Percentiles rank a stretch among this genome's conserved stretches.
Conservation (phyloP, 1,139 yeast species). For the Suhomyces choctaworum region DNA sequence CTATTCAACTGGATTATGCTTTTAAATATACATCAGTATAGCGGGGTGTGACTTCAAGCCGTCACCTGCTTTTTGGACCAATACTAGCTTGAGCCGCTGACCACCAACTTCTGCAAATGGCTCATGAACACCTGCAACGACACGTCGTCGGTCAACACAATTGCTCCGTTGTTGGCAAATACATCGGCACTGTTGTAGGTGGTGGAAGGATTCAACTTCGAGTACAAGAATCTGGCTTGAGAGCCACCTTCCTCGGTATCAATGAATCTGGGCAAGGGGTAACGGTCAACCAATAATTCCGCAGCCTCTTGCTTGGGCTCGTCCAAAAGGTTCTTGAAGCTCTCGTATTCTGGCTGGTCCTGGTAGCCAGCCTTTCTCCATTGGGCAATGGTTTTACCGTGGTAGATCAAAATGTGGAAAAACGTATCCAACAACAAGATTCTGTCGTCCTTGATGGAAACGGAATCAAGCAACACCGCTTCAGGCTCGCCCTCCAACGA, state of each 20-base stretch:
- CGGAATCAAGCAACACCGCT: conserved; percentile 93
- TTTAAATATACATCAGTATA: no score
- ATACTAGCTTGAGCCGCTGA: conserved; percentile 44
- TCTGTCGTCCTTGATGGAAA: conserved; percentile 86
- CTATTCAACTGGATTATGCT: no score
- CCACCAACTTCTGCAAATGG: conserved; percentile 83
- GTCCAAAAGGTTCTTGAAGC: conserved; percentile 80
- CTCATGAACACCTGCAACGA: conserved; percentile 89
- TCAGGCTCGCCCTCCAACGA: conserved; percentile 79
- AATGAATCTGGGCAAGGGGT: conserved; percentile 94
- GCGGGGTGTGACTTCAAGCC: no score
- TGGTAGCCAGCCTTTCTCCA: conserved; percentile 98
- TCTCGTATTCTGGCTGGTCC: conserved; percentile 84
- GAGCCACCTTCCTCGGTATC: conserved; percentile 98
- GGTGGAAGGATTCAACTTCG: conserved; percentile 91
- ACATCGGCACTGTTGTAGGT: conserved; percentile 66
- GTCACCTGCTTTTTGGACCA: conserved; percentile 1
- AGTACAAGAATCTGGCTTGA: conserved; percentile 93
- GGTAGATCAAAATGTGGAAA: conserved; percentile 93
- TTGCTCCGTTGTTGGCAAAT: conserved; percentile 59
- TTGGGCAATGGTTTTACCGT: conserved; percentile 90
- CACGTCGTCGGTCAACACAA: conserved; percentile 93
- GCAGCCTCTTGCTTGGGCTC: conserved; percentile 94
- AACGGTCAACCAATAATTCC: conserved; percentile 84
- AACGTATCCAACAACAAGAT: conserved; percentile 89